Percentiles rank a stretch among this genome's conserved stretches.
phyloP scores from a whole-genome alignment of 148 eudicot species.

The Heliosperma pusillum region DNA sequence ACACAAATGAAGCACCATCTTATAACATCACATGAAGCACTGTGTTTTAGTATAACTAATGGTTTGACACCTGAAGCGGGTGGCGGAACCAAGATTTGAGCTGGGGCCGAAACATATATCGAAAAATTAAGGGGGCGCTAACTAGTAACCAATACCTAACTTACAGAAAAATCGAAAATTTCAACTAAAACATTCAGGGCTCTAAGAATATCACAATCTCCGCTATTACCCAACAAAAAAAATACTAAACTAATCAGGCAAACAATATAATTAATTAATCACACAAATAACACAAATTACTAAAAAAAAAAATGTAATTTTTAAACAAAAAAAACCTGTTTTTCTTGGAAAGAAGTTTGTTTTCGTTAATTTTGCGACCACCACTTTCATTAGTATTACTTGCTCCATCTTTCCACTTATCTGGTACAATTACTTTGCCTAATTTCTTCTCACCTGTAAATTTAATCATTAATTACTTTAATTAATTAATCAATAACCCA shows the following conservation, averaged over 20 bases:
- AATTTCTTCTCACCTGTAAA: slow-evolving; percentile 86
- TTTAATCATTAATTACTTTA: no score
- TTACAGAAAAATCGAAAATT: no score
- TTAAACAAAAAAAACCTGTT: slow-evolving; percentile 38
- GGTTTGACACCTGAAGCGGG: no score
- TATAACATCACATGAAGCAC: no score
- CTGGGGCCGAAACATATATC: no score
- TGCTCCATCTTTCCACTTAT: slow-evolving; percentile 98
- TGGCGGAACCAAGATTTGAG: no score
- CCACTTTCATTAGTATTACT: slow-evolving; percentile 91
- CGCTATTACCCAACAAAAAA: neutral
- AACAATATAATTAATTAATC: neutral
- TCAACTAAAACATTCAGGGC: no score
- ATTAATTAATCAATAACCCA: neutral
- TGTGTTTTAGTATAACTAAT: no score
- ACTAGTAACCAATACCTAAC: no score
- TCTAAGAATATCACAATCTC: no score
- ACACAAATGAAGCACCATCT: no score
- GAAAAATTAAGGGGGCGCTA: no score
- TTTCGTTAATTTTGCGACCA: slow-evolving; percentile 94
- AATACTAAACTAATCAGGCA: neutral
- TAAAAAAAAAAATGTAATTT: neutral
- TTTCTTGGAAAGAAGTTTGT: slow-evolving; percentile 91
- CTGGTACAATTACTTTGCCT: slow-evolving; percentile 88
- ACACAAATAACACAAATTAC: neutral